A percentile compares a stretch with the other conserved stretches of the same genome.
phyloP scores from a whole-genome alignment of 805 yeast genomes.

The Saturnispora dispora region DNA sequence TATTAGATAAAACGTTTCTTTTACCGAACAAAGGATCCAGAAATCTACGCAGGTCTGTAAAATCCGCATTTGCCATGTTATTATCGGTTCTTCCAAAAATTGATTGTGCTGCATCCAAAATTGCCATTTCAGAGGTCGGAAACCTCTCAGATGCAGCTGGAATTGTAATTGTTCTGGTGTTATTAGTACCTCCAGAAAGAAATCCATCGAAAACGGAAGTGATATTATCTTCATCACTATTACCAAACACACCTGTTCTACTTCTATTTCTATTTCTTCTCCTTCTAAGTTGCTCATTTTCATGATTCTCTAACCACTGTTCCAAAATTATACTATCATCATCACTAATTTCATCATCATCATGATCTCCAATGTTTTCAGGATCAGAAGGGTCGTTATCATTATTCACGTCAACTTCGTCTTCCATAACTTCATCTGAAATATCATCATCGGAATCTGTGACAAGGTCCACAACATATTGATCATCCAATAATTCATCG shows the following conservation, averaged over 20 bases:
- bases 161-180: background rate
- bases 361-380: constrained; percentile 20
- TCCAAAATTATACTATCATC: constrained; percentile 26
- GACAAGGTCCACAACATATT: constrained; percentile 23
- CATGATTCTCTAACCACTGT: constrained; percentile 27
- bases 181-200: background rate
- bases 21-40: constrained; percentile 12
- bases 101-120: constrained; percentile 9
- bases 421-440: constrained; percentile 20
- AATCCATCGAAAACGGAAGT: constrained; percentile 1
- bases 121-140: background rate
- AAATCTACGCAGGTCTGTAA: constrained; percentile 10
- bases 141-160: constrained; percentile 4
- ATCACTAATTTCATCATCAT: constrained; percentile 16
- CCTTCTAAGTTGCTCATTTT: constrained; percentile 18
- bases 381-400: constrained; percentile 10
- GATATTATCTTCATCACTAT: constrained; percentile 19
- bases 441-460: constrained; percentile 4
- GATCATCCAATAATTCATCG: constrained; percentile 20
- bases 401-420: constrained; percentile 17
- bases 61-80: background rate
- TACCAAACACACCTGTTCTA: constrained; percentile 14
- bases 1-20: constrained; percentile 14
- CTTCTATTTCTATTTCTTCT: constrained; percentile 13
- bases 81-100: constrained; percentile 5